These are phyloP conservation scores for Candida nanaspora DNA, from an alignment of 805 yeast genomes.

Conservation along the genomic window DNA sequence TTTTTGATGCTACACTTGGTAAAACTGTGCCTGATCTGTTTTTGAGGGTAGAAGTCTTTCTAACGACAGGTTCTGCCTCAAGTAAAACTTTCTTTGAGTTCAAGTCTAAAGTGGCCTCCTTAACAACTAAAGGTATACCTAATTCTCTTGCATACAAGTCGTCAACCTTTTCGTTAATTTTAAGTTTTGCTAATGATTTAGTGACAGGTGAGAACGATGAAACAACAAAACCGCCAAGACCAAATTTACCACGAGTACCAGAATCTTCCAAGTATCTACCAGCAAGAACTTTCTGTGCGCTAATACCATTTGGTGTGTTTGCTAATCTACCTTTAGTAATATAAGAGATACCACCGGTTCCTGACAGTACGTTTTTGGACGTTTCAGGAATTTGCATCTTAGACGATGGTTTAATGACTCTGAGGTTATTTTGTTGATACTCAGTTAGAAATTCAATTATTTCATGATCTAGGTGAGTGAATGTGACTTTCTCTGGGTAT, in stretches of 20 bases:
- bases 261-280: conserved; percentile 49
- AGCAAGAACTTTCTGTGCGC: conserved; percentile 45
- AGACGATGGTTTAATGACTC: too few relatives aligned
- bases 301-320: conserved; percentile 66
- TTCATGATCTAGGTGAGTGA: conserved; percentile 28
- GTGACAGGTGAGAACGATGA: conserved; percentile 6
- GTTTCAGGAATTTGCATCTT: conserved; percentile 11
- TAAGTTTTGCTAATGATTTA: background rate
- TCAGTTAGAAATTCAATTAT: conserved; percentile 33
- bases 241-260: conserved; percentile 25
- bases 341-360: conserved; percentile 74
- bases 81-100: background rate
- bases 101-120: background rate
- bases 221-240: conserved; percentile 39
- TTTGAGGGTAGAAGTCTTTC: background rate
- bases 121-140: background rate
- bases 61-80: background rate
- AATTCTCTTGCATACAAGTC: background rate
- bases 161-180: background rate
- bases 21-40: background rate
- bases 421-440: too few relatives aligned
- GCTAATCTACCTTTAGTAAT: conserved; percentile 58
- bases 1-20: background rate
- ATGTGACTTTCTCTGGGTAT: conserved; percentile 35
- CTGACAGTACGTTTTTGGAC: conserved; percentile 30